phyloP scores from a whole-genome alignment of 441 rosid species.

The Syzygium malaccense region DNA sequence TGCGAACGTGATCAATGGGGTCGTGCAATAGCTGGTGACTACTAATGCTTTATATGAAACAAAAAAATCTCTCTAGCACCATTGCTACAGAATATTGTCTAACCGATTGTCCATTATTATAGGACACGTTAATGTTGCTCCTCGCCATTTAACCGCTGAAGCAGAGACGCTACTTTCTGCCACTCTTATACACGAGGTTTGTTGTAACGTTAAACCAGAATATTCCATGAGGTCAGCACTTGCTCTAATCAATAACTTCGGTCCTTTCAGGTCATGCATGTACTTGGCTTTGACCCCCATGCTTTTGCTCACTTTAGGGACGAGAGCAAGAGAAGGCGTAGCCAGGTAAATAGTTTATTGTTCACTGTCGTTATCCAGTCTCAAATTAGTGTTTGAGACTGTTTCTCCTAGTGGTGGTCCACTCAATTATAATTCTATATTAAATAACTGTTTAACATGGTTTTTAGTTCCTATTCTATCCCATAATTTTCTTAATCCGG shows the following conservation, averaged over 20 bases:
- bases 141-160: conserved; percentile 97
- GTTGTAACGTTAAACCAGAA: background rate
- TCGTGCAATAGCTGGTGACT: conserved; percentile 92
- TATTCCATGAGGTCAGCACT: background rate
- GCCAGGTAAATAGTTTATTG: conserved; percentile 41
- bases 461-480: background rate
- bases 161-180: conserved; percentile 97
- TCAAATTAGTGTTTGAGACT: background rate
- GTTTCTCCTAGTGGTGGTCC: background rate
- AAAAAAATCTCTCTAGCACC: background rate
- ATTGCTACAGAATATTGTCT: background rate
- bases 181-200: conserved; percentile 91
- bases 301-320: conserved; percentile 99
- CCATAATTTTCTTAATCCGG: background rate
- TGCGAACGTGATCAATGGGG: conserved; percentile 99
- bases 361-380: background rate
- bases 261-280: conserved; percentile 83
- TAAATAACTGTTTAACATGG: background rate
- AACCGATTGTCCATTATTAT: conserved; percentile 4
- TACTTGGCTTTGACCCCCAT: conserved; percentile 98
- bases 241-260: background rate
- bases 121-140: conserved; percentile 99
- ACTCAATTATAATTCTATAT: background rate
- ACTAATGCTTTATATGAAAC: background rate
- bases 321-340: conserved; percentile 94